These are phyloP conservation scores for Clarkia xantiana DNA, from an alignment of 345 rosid genomes.

Conservation along the genomic window DNA sequence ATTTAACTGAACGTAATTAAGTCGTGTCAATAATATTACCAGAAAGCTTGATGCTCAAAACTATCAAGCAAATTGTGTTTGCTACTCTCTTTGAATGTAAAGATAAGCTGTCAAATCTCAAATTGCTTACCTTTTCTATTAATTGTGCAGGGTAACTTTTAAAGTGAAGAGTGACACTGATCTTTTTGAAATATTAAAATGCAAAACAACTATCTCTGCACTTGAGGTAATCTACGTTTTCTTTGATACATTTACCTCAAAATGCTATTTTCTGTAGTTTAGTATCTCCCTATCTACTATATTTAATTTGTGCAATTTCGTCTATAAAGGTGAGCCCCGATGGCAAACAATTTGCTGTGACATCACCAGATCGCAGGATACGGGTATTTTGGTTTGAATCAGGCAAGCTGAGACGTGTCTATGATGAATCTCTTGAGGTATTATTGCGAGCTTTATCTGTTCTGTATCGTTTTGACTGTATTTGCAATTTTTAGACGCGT, in stretches of 20 bases:
- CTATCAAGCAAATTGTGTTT: too few relatives aligned
- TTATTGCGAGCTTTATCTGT: not conserved
- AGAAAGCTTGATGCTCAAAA: too few relatives aligned
- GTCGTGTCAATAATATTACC: too few relatives aligned
- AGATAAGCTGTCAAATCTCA: too few relatives aligned
- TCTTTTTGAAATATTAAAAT: slow-evolving; percentile 73
- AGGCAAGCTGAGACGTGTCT: slow-evolving; percentile 78
- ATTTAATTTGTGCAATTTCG: slow-evolving; percentile 2
- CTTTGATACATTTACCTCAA: not conserved
- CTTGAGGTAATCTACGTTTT: slow-evolving; percentile 49
- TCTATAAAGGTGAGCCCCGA: slow-evolving; percentile 74
- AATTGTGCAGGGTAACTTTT: slow-evolving; percentile 63
- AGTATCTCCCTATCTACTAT: not conserved
- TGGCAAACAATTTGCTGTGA: slow-evolving; percentile 75
- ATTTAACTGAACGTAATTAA: too few relatives aligned
- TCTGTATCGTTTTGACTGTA: slow-evolving; percentile 4
- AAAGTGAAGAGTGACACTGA: slow-evolving; percentile 82
- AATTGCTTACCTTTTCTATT: slow-evolving; percentile 6
- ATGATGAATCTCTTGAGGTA: slow-evolving; percentile 98
- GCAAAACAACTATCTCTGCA: slow-evolving; percentile 69
- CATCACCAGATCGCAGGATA: slow-evolving; percentile 91
- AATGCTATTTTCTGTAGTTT: not conserved
- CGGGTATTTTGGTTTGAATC: slow-evolving; percentile 83
- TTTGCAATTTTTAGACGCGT: slow-evolving; percentile 8
- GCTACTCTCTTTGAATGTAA: too few relatives aligned